phyloP scores from a whole-genome alignment of 257 asterid genomes.

The Buddleja alternifolia region DNA sequence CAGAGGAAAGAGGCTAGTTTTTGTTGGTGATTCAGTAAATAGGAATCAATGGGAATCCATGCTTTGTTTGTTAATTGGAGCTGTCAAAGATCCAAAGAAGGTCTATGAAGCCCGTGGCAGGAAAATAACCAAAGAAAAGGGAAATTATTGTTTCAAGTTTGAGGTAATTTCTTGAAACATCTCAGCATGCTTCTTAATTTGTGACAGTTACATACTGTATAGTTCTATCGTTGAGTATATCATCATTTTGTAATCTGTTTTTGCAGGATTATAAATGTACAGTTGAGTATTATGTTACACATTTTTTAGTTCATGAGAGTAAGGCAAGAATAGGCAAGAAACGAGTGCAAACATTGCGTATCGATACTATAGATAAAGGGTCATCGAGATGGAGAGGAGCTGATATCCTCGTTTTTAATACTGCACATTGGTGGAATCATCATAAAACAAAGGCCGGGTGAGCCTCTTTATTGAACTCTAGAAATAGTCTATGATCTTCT shows the following conservation, averaged over 20 bases:
- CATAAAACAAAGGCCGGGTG: slow-evolving; percentile 89
- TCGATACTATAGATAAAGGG: slow-evolving; percentile 79
- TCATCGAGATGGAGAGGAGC: slow-evolving; percentile 93
- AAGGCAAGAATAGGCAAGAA: slow-evolving; percentile 80
- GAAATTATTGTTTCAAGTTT: slow-evolving; percentile 79
- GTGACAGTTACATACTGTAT: not conserved
- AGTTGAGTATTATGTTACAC: slow-evolving; percentile 81
- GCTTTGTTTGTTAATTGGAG: slow-evolving; percentile 85
- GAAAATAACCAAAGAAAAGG: slow-evolving; percentile 80
- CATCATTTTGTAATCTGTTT: not conserved
- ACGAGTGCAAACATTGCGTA: slow-evolving; percentile 68
- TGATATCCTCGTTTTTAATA: slow-evolving; percentile 84
- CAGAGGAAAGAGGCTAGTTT: slow-evolving; percentile 86
- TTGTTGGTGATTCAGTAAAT: slow-evolving; percentile 89
- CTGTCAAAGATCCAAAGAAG: slow-evolving; percentile 70
- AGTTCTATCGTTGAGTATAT: slow-evolving; percentile 5
- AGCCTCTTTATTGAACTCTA: slow-evolving; percentile 19
- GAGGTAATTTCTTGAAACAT: slow-evolving; percentile 53
- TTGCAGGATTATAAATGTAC: slow-evolving; percentile 84
- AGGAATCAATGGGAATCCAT: slow-evolving; percentile 96
- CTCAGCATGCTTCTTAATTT: not conserved
- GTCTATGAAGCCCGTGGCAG: slow-evolving; percentile 84
- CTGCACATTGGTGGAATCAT: slow-evolving; percentile 98
- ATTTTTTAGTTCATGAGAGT: slow-evolving; percentile 81
- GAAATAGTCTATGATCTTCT: too few relatives aligned